Conservation (phyloP, 2,329 filamentous ascomycete genomes). For the Penicillium sp. region DNA sequence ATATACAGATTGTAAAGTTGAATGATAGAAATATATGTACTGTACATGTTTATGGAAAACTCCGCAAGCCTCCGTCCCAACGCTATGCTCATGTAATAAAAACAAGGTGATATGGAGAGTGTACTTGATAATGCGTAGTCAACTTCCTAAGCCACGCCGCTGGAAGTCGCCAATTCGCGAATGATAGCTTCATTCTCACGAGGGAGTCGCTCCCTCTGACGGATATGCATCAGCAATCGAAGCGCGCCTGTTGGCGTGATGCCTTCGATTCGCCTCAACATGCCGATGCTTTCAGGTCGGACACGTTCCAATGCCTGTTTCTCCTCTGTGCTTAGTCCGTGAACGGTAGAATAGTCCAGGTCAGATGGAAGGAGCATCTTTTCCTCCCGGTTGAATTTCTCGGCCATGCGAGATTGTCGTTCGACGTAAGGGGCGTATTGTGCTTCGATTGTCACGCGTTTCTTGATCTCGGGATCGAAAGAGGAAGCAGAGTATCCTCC, state of each 20-base stretch:
- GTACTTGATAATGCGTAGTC: background rate
- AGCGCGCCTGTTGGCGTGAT: slow-evolving; percentile 47
- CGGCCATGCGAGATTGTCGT: slow-evolving; percentile 64
- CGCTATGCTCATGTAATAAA: background rate
- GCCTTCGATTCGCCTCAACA: slow-evolving; percentile 84
- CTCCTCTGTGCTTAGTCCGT: slow-evolving; percentile 76
- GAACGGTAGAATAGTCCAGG: slow-evolving; percentile 70
- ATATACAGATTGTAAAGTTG: background rate
- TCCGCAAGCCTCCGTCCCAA: background rate
- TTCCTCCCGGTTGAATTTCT: slow-evolving; percentile 72
- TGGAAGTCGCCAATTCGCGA: background rate
- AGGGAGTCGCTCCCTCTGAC: slow-evolving; percentile 17
- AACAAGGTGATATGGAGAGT: background rate
- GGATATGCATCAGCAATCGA: slow-evolving; percentile 41
- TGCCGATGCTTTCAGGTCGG: slow-evolving; percentile 78
- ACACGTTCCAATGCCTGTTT: slow-evolving; percentile 65
- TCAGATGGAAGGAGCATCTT: slow-evolving; percentile 65
- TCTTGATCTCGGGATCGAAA: slow-evolving; percentile 53
- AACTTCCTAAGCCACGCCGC: background rate
- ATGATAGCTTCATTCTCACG: background rate
- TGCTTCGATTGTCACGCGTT: slow-evolving; percentile 74
- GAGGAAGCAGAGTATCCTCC: slow-evolving; percentile 48
- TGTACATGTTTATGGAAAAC: background rate
- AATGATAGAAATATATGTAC: background rate
- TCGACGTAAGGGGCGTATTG: slow-evolving; percentile 82